phyloP scores from a whole-genome alignment of 805 yeast genomes.

The Candida ipomoeae region DNA sequence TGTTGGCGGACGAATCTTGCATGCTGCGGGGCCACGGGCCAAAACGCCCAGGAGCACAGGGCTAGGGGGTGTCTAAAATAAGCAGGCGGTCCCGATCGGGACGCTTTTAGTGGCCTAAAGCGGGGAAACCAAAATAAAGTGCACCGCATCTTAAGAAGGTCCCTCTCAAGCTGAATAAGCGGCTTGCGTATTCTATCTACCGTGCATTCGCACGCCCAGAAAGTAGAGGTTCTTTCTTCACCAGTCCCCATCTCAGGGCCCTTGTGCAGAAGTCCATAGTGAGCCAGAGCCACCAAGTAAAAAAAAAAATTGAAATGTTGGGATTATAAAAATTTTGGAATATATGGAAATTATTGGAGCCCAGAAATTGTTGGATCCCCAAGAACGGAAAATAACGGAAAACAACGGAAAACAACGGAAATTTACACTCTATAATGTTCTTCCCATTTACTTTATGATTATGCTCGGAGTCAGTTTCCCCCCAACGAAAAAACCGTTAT shows the following conservation, averaged over 20 bases:
- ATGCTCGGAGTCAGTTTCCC: no score
- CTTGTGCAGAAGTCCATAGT: background rate
- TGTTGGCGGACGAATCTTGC: background rate
- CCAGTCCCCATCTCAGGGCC: background rate
- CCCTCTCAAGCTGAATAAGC: background rate
- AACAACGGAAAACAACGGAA: no score
- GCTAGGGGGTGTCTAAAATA: background rate
- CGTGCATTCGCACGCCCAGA: slow-evolving; percentile 1
- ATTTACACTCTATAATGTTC: no score
- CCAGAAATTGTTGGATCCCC: no score
- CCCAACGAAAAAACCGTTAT: no score
- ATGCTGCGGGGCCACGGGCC: background rate
- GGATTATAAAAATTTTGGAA: no score
- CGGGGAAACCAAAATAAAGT: background rate
- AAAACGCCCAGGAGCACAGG: background rate
- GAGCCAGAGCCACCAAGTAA: background rate
- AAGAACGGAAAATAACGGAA: no score
- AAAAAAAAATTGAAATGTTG: no score
- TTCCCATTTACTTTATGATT: no score
- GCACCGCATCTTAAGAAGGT: background rate
- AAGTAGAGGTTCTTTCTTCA: background rate
- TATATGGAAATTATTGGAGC: no score
- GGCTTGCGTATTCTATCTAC: background rate
- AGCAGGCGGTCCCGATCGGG: background rate
- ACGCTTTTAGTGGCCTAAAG: background rate